Evolutionary conservation across 2,329 filamentous ascomycete species (phyloP).

Genomic region (Stromatinia cepivora): DNA sequence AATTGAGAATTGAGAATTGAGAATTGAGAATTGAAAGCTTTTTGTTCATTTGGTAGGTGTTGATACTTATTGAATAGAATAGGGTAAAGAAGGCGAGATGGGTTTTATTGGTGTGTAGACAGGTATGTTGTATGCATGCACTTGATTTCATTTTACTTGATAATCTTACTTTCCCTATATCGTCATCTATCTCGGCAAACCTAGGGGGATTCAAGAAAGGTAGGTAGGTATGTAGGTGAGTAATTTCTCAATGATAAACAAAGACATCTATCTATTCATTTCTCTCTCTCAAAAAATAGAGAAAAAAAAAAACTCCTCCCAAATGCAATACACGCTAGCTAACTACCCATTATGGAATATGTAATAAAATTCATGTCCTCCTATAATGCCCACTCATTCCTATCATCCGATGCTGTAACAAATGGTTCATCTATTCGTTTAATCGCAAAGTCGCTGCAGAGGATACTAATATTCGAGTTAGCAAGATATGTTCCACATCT

Average conservation of each 20-base stretch:
- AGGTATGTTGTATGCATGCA: too few relatives aligned
- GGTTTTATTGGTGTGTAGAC: too few relatives aligned
- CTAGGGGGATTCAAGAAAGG: neutral
- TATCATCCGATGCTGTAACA: constrained; percentile 69
- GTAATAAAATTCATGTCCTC: neutral
- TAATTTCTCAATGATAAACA: neutral
- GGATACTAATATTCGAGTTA: constrained; percentile 59
- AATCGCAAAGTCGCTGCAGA: constrained; percentile 94
- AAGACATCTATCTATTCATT: neutral
- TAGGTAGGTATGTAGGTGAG: neutral
- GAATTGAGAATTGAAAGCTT: too few relatives aligned
- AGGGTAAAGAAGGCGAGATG: too few relatives aligned
- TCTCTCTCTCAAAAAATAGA: too few relatives aligned
- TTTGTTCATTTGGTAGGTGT: too few relatives aligned
- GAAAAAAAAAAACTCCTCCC: neutral
- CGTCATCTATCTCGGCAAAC: too few relatives aligned
- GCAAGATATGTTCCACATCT: constrained; percentile 4
- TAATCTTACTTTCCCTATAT: too few relatives aligned
- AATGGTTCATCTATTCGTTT: constrained; percentile 94
- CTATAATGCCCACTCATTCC: constrained; percentile 70
- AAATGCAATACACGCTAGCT: neutral
- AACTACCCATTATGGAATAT: neutral
- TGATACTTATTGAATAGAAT: too few relatives aligned
- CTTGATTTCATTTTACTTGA: too few relatives aligned
- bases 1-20: too few relatives aligned